These are phyloP conservation scores for Aspergillus arachidicola DNA, from an alignment of 2,329 filamentous ascomycete genomes.

Conservation along the genomic window DNA sequence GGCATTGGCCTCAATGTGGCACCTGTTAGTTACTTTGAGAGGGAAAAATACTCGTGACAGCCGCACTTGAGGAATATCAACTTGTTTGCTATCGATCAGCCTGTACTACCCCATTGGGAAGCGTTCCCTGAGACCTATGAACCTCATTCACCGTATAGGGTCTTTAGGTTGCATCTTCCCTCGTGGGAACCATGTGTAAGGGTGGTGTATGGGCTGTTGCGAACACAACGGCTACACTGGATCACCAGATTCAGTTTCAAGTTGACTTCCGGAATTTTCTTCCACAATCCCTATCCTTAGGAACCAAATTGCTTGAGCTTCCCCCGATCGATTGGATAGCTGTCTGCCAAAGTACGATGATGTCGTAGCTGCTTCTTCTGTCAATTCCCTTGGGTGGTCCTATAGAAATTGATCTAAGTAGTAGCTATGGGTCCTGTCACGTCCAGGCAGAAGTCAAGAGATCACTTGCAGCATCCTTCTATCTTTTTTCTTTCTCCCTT, in stretches of 20 bases:
- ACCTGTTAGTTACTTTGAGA: neutral
- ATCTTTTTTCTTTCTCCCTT: conserved; percentile 19
- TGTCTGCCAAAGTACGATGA: conserved; percentile 10
- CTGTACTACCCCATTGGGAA: neutral
- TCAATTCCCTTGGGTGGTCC: neutral
- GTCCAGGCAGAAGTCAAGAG: conserved; percentile 14
- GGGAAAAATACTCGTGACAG: neutral
- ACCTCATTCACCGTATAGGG: neutral
- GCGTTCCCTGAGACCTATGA: neutral
- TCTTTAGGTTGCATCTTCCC: conserved; percentile 2
- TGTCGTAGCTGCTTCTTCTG: neutral
- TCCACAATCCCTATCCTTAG: neutral
- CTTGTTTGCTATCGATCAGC: neutral
- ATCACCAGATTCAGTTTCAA: conserved; percentile 3
- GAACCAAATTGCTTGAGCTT: neutral
- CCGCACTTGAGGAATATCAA: neutral
- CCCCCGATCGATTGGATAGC: neutral
- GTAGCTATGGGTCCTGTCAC: neutral
- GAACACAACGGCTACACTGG: neutral
- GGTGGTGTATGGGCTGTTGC: neutral
- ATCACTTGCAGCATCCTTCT: conserved; percentile 22
- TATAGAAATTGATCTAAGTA: neutral
- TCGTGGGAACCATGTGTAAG: conserved; percentile 4
- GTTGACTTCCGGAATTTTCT: conserved; percentile 6
- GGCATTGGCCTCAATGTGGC: conserved; percentile 9